Base-by-base conservation (phyloP, 768 basidiomycete species). In the Grammothele lineata region DNA sequence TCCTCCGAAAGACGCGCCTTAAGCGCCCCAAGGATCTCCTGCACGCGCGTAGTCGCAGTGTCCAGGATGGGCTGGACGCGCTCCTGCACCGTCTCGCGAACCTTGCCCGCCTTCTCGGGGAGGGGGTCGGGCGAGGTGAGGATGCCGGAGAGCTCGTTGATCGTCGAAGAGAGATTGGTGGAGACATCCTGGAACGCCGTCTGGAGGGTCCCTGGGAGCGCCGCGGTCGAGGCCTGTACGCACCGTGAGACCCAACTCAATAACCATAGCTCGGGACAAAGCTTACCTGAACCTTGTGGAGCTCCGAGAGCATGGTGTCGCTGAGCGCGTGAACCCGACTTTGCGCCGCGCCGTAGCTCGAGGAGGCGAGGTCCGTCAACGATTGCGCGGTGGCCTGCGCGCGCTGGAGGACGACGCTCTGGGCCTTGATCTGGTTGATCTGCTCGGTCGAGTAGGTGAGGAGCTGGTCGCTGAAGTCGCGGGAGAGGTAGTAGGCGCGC, bases 361-460 rank as follows among this genome's bases (percentile, higher is more conserved):
- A 72, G 0, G 84, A 72, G 18, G 86, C 79, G 22, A 82, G 70
- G 12, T 69, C 64, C 57, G 76, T 77, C 61, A 91, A 78, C 39
- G 73, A 70, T 26, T 80, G 74, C 15, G 86, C 85, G 19, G 81
- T 83, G 40, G 80, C 80, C 3, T 77, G 76, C 2, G 86, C 87
- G 48, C 76, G 77, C 72, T 88, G 83, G 81, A 86, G 75, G 37
- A 87, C 64, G 39, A 66, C 72, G 47, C 70, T 85, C 55, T 89
- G 87, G 15, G 72, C 69, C 56, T 83, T 82, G 34, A 88, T 66
- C 51, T 85, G 78, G 49, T 80, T 84, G 58, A 87, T 63, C 57
- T 88, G 87, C 52, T 87, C 83, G 42, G 75, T 71, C 3, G 87
- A 85, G 60, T 83, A 84, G 23, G 70, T 76, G 50, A 75, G 76